phyloP scores from a whole-genome alignment of 768 basidiomycete genomes.

The Macrolepiota fuliginosa region DNA sequence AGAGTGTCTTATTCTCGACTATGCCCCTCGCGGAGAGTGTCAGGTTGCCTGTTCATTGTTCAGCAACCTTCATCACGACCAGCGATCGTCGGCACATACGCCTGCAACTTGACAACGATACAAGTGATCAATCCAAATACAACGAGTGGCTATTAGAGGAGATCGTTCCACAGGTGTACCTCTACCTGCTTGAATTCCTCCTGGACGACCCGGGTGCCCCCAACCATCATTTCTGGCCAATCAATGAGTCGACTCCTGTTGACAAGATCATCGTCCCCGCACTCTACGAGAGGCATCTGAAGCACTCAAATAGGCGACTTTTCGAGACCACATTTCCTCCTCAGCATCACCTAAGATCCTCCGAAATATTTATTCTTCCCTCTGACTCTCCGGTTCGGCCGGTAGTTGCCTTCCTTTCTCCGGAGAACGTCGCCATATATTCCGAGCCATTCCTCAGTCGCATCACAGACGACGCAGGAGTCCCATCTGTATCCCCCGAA shows the following conservation, averaged over 20 bases:
- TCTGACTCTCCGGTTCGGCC: not conserved
- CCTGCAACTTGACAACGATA: conserved; percentile 25
- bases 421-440: not conserved
- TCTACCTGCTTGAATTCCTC: conserved; percentile 33
- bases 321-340: conserved; percentile 1
- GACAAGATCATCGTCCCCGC: not conserved
- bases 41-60: conserved; percentile 42
- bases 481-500: not conserved
- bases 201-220: not conserved
- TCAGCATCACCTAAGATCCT: not conserved
- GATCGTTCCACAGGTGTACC: conserved; percentile 35
- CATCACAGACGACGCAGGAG: conserved; percentile 3
- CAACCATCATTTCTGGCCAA: conserved; percentile 12
- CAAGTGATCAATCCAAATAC: conserved; percentile 30
- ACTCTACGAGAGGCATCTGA: conserved; percentile 6
- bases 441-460: conserved; percentile 8
- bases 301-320: not conserved
- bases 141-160: conserved; percentile 41
- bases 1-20: conserved; percentile 34
- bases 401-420: conserved; percentile 1
- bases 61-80: conserved; percentile 44
- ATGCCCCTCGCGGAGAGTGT: conserved; percentile 39
- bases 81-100: conserved; percentile 44
- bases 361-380: conserved; percentile 2
- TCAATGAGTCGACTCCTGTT: not conserved